These are phyloP conservation scores for Candida pseudoglaebosa DNA, from an alignment of 805 yeast genomes.

Conservation along the genomic window DNA sequence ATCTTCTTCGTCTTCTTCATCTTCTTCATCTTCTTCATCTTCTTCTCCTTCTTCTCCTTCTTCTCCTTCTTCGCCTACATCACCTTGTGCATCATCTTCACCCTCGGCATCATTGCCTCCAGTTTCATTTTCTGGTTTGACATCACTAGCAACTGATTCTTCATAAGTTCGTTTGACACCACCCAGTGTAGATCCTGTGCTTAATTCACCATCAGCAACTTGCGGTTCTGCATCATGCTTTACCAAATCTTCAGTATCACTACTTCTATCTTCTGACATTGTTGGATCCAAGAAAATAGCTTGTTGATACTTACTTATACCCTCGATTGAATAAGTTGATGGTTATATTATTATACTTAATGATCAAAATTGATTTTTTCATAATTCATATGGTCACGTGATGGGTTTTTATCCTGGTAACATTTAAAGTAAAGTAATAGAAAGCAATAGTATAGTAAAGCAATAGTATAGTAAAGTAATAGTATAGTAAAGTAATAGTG, in stretches of 20 bases:
- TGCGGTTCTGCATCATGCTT: background rate
- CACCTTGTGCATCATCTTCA: constrained; percentile 11
- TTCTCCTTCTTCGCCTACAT: constrained; percentile 15
- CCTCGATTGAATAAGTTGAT: background rate
- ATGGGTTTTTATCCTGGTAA: no score
- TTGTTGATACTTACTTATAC: background rate
- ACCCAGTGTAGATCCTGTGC: background rate
- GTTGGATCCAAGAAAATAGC: background rate
- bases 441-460: no score
- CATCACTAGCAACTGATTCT: constrained; percentile 7
- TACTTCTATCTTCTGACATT: constrained; percentile 4
- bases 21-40: constrained; percentile 46
- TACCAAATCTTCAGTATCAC: constrained; percentile 3
- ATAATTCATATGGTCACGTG: constrained; percentile 1
- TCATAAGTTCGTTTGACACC: constrained; percentile 9
- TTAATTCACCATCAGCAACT: background rate
- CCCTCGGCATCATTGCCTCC: constrained; percentile 13
- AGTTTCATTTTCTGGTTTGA: constrained; percentile 10
- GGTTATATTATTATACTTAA: background rate
- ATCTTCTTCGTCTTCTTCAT: constrained; percentile 48
- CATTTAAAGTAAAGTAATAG: no score
- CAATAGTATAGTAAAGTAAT: no score
- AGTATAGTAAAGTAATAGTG: no score
- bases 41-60: constrained; percentile 41
- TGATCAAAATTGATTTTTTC: constrained; percentile 4